Evolutionary conservation across 1,284 basidiomycete species (phyloP).

Genomic region (Phylloporus sp.): DNA sequence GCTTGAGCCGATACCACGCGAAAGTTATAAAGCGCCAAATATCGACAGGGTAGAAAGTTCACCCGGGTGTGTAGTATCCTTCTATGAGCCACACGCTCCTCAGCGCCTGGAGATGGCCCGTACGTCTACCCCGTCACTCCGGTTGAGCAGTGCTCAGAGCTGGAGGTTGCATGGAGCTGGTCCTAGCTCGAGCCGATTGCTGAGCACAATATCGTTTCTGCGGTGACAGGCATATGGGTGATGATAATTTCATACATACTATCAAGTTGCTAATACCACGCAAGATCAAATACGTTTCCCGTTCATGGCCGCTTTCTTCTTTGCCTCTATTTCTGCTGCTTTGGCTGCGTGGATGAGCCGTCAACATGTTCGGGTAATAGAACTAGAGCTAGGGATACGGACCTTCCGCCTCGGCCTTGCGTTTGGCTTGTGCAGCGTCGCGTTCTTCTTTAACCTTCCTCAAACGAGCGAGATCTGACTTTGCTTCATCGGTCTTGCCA

Average conservation of each 20-base stretch:
- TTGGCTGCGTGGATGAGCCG: constrained; percentile 39
- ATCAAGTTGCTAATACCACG: background rate
- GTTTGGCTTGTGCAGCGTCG: constrained; percentile 82
- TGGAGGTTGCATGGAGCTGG: no score
- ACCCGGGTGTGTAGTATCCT: no score
- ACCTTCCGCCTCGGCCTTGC: constrained; percentile 87
- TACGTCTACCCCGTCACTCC: no score
- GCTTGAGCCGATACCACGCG: no score
- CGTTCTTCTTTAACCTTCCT: constrained; percentile 85
- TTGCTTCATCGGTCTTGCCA: constrained; percentile 90
- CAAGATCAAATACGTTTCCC: constrained; percentile 34
- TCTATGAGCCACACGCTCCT: no score
- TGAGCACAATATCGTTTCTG: background rate
- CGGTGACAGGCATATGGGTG: background rate
- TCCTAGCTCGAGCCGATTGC: no score
- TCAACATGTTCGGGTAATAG: constrained; percentile 1
- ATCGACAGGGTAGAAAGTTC: no score
- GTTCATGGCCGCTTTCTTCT: constrained; percentile 35
- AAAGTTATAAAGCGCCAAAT: no score
- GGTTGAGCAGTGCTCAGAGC: no score
- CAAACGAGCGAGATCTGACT: constrained; percentile 85
- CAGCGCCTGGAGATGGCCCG: no score
- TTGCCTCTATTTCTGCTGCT: constrained; percentile 47
- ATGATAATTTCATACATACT: constrained; percentile 13
- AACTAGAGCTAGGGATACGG: constrained; percentile 16